These are phyloP conservation scores for Diaporthe sp. DNA, from an alignment of 2,329 filamentous ascomycete species.

Conservation along the genomic window DNA sequence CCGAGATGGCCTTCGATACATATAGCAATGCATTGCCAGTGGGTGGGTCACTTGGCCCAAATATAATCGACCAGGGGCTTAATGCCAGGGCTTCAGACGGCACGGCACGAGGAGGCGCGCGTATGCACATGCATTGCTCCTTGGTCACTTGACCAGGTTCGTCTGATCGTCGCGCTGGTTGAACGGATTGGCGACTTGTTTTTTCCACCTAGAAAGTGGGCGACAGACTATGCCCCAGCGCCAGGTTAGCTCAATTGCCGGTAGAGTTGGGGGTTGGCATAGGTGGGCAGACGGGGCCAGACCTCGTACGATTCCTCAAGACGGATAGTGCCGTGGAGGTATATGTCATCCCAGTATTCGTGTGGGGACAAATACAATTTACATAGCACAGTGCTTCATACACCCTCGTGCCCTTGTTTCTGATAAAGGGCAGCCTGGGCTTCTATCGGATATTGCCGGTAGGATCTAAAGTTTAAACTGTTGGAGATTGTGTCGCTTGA, in stretches of 20 bases:
- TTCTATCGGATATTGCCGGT: background rate
- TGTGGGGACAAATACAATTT: background rate
- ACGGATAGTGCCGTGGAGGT: background rate
- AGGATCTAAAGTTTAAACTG: background rate
- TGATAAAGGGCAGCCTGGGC: background rate
- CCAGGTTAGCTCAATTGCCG: slow-evolving; percentile 12
- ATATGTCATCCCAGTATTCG: background rate
- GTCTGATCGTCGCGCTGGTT: background rate
- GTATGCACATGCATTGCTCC: background rate
- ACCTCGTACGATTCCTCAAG: background rate
- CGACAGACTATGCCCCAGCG: background rate
- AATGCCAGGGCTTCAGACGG: background rate
- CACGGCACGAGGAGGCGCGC: background rate
- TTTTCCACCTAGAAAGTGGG: background rate
- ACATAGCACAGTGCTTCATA: background rate
- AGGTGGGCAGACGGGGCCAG: background rate
- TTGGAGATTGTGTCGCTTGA: background rate
- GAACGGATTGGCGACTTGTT: background rate
- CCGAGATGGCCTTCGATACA: background rate
- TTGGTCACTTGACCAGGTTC: slow-evolving; percentile 10
- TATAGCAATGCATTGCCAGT: background rate
- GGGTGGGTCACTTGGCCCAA: background rate
- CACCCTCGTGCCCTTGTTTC: background rate
- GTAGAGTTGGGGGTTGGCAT: background rate
- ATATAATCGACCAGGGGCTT: background rate